These are phyloP conservation scores for Acanthamoeba castellanii DNA, from an alignment of 208 protist genomes.

Conservation along the genomic window DNA sequence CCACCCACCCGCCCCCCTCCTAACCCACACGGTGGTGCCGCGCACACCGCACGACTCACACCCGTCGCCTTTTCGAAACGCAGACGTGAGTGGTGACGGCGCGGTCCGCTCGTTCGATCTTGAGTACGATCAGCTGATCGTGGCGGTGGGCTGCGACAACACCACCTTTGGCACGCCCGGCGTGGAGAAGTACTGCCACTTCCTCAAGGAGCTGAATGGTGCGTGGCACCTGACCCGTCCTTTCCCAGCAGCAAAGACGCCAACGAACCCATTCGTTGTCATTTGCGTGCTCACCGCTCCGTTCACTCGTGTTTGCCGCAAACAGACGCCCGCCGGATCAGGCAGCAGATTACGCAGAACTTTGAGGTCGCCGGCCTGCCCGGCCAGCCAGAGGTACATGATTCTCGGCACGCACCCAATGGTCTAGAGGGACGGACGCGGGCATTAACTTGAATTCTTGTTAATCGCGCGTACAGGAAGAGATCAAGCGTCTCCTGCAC, in stretches of 20 bases:
- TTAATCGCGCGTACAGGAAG: constrained; percentile 42
- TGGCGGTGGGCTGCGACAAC: constrained; percentile 55
- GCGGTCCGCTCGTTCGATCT: background rate
- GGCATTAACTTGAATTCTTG: background rate
- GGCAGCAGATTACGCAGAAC: constrained; percentile 76
- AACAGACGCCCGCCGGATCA: constrained; percentile 78
- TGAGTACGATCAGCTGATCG: constrained; percentile 46
- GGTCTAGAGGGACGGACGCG: too few species aligned
- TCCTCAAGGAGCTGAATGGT: constrained; percentile 84
- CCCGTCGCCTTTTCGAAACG: background rate
- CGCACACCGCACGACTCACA: background rate
- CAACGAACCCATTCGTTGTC: too few species aligned
- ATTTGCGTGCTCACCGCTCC: background rate
- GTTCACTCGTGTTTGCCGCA: too few species aligned
- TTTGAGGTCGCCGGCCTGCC: constrained; percentile 83
- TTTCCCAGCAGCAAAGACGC: background rate
- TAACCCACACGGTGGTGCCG: background rate
- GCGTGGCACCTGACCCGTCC: background rate
- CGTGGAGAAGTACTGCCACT: constrained; percentile 85
- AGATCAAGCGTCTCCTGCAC: constrained; percentile 82
- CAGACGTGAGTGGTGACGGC: background rate
- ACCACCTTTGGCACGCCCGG: constrained; percentile 78
- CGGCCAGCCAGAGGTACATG: constrained; percentile 1
- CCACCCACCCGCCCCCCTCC: background rate
- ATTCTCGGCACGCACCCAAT: background rate